phyloP scores from a whole-genome alignment of 257 asterid species.

The Ligustrum vulgare region DNA sequence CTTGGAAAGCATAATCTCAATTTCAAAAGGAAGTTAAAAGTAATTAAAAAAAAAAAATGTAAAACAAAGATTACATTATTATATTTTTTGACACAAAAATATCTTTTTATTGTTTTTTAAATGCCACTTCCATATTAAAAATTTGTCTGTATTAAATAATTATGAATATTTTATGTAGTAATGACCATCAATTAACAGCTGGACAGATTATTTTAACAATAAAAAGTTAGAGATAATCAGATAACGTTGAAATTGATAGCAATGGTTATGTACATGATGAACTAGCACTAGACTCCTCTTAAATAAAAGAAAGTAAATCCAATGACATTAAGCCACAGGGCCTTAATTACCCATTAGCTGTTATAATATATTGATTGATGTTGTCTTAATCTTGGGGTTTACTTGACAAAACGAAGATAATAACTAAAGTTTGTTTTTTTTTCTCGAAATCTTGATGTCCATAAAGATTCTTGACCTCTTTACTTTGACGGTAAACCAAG shows the following conservation, averaged over 20 bases:
- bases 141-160: neutral
- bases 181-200: neutral
- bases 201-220: neutral
- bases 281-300: neutral
- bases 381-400: neutral
- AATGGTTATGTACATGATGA: neutral
- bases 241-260: slow-evolving; percentile 1
- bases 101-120: neutral
- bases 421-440: neutral
- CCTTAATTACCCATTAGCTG: neutral
- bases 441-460: neutral
- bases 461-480: neutral
- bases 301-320: neutral
- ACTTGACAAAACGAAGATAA: neutral
- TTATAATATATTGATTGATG: neutral
- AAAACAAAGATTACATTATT: neutral
- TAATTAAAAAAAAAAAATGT: neutral
- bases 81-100: neutral
- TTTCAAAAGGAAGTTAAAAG: neutral
- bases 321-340: neutral
- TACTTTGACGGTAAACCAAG: neutral
- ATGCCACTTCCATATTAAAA: neutral
- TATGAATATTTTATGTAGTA: neutral
- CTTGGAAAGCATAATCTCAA: neutral
- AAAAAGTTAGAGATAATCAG: neutral